Evolutionary conservation across 805 yeast species (phyloP), one percentile per base, ranked within the genome.

Genomic region (Hanseniaspora pseudoguilliermondii): DNA sequence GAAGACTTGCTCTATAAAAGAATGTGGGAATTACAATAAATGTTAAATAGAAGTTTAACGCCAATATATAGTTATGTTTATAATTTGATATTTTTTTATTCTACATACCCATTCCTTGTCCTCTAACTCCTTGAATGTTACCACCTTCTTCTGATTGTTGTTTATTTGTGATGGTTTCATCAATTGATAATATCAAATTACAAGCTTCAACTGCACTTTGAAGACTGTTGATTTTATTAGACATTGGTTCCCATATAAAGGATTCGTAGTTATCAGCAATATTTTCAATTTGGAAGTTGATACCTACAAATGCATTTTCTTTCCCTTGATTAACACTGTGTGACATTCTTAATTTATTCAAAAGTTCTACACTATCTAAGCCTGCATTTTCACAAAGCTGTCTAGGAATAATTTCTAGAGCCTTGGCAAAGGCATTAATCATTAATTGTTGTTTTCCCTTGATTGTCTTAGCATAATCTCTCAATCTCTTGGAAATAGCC

Each of bases 321-420:
- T 91, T 95, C 13, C 18, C 34, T 21, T 55, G 46, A 5, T 44
- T 38, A 18, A 55, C 41, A 54, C 95, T 93, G 65, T 93, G 99
- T 20, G 87, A 84, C 78, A 93, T 85, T 71, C 99, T 82, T 65
- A 93, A 75, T 65, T 84, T 80, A 70, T 93, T 93, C 63, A 93
- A 79, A 58, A 93, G 73, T 68, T 93, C 97, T n/a, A 95, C 87
- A 21, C 95, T 95, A 68, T 93, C 99, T 62, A 93, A 83, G 5
- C 99, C 99, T n/a, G 96, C 98, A 69, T 93, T 93, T 67, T 93
- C 98, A 74, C 97, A 91, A 60, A 93, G 76, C 68, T 93, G 97
- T 69, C 97, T 83, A 62, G 99, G 99, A 64, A 93, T 89, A 29
- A 93, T 83, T 72, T 93, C 99, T 57, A 93, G 75, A 1, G 97